These are phyloP conservation scores for Suhomyces vadensis DNA, from an alignment of 805 yeast genomes.

Conservation along the genomic window DNA sequence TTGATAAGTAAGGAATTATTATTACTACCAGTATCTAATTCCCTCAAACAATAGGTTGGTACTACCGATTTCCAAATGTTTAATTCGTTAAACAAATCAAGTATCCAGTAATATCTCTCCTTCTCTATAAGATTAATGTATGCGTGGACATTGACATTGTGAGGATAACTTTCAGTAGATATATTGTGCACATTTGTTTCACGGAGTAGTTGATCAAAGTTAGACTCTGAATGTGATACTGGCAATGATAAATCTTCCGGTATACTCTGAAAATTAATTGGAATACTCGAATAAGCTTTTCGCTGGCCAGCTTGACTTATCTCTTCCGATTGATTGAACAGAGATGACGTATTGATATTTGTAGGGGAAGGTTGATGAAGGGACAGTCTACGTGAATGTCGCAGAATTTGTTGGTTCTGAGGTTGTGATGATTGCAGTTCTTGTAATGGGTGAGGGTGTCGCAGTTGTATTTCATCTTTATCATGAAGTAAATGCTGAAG, in stretches of 20 bases:
- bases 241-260: not conserved
- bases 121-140: slow-evolving; percentile 29
- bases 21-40: slow-evolving; percentile 11
- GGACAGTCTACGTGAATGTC: not conserved
- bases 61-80: slow-evolving; percentile 38
- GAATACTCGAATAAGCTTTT: not conserved
- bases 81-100: slow-evolving; percentile 42
- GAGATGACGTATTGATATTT: not conserved
- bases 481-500: not conserved
- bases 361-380: not conserved
- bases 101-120: slow-evolving; percentile 40
- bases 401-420: not conserved
- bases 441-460: not conserved
- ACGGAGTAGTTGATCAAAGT: not conserved
- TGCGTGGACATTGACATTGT: slow-evolving; percentile 17
- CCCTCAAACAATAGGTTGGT: slow-evolving; percentile 33
- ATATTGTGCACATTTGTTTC: not conserved
- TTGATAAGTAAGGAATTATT: slow-evolving; percentile 25
- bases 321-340: not conserved
- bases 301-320: not conserved
- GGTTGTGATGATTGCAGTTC: not conserved
- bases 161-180: slow-evolving; percentile 8
- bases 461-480: not conserved
- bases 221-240: not conserved
- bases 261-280: not conserved